Evolutionary conservation across 306 rosid genomes (phyloP).

Genomic region (Cucurbita argyrosperma): DNA sequence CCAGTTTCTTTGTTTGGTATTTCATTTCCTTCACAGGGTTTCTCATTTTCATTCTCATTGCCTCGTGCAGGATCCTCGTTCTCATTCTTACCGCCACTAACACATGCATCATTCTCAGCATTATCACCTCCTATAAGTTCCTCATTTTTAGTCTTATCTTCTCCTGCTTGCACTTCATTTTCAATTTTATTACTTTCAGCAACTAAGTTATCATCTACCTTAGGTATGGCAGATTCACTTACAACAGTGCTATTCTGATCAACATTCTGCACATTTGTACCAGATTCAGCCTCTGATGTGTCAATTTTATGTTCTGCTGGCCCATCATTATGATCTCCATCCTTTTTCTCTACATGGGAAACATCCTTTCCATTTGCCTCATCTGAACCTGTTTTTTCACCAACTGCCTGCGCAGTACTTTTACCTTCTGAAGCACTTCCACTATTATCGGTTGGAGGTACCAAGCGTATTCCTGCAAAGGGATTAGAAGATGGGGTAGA

Average conservation of each 20-base stretch:
- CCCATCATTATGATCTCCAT: constrained; percentile 21
- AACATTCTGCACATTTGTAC: constrained; percentile 15
- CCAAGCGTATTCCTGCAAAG: constrained; percentile 61
- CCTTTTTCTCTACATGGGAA: constrained; percentile 11
- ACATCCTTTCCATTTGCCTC: constrained; percentile 18
- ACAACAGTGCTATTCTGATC: constrained; percentile 11
- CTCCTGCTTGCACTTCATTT: neutral
- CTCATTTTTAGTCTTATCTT: neutral
- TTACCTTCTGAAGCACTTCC: constrained; percentile 25
- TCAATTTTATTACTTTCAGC: constrained; percentile 1
- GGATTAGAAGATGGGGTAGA: constrained; percentile 65
- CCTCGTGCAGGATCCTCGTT: neutral
- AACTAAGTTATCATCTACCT: constrained; percentile 13
- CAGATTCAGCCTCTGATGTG: constrained; percentile 21
- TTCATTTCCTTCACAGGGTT: constrained; percentile 8
- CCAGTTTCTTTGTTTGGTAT: constrained; percentile 4
- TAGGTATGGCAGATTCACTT: constrained; percentile 13
- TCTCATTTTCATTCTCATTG: neutral
- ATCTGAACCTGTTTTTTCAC: constrained; percentile 16
- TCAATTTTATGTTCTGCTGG: constrained; percentile 21
- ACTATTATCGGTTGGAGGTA: constrained; percentile 30
- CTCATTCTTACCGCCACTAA: neutral
- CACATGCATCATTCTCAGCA: neutral
- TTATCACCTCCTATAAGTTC: neutral
- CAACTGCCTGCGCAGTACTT: constrained; percentile 19